These are phyloP conservation scores for Tetradesmus obliquus DNA, from an alignment of 139 green algal species.

Conservation along the genomic window DNA sequence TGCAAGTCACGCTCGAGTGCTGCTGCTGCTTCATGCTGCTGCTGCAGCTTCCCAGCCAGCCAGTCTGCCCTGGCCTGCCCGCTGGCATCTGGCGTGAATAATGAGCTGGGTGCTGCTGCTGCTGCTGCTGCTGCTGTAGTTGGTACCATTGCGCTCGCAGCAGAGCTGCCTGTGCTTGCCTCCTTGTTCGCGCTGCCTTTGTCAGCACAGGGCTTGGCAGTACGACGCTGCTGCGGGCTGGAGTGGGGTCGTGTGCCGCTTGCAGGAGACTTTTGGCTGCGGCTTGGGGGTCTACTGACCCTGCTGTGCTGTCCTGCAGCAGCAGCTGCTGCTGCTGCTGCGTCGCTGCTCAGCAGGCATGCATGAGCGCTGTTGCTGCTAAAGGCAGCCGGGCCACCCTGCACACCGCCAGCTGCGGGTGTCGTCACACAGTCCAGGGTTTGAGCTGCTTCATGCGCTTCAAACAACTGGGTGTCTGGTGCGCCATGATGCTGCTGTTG, in stretches of 20 bases:
- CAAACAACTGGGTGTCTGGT: not conserved
- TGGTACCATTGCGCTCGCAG: not conserved
- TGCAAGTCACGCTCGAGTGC: constrained; percentile 16
- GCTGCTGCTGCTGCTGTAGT: not conserved
- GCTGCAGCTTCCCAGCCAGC: not conserved
- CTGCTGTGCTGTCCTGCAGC: not conserved
- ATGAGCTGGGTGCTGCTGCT: constrained; percentile 15
- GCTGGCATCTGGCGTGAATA: not conserved
- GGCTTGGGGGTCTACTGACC: not conserved
- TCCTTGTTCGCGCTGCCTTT: not conserved
- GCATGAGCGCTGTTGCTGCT: not conserved
- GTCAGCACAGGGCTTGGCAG: not conserved
- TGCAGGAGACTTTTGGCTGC: not conserved
- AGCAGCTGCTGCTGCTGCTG: not conserved
- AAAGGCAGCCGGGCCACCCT: not conserved
- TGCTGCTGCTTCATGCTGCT: not conserved
- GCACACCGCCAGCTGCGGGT: not conserved
- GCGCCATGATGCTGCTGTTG: not conserved
- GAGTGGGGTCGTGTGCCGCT: not conserved
- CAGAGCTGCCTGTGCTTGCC: not conserved
- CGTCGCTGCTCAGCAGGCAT: not conserved
- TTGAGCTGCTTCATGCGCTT: not conserved
- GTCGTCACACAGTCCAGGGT: not conserved
- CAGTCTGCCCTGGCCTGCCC: not conserved
- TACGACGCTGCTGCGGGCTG: not conserved